A percentile compares a stretch with the other conserved stretches of the same genome.
These are phyloP conservation scores for Apiospora phragmitis DNA, from an alignment of 2,329 filamentous ascomycete genomes.

Conservation along the genomic window DNA sequence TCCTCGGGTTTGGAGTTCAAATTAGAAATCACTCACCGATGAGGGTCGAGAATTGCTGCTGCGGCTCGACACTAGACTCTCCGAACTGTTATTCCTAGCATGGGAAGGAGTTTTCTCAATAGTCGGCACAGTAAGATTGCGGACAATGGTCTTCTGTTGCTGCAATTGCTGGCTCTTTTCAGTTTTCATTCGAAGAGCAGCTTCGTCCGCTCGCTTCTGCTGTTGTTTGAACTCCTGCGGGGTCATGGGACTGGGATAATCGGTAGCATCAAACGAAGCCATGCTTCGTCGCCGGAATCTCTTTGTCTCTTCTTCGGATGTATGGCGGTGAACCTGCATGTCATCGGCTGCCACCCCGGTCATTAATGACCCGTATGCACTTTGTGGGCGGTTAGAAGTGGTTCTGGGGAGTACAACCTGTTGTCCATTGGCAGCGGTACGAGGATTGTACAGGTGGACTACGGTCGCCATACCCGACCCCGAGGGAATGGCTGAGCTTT, in stretches of 20 bases:
- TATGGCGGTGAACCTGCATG: conserved; percentile 59
- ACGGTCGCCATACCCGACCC: conserved; percentile 55
- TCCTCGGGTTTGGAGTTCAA: conserved; percentile 21
- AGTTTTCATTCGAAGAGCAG: conserved; percentile 32
- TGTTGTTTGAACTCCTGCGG: conserved; percentile 35
- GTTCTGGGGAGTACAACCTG: conserved; percentile 32
- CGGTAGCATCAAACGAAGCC: conserved; percentile 60
- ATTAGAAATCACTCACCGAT: conserved; percentile 57
- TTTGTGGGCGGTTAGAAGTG: conserved; percentile 45
- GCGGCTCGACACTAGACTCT: conserved; percentile 61
- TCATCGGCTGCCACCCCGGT: conserved; percentile 65
- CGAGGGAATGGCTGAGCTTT: conserved; percentile 46
- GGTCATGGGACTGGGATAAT: conserved; percentile 40
- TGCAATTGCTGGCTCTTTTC: conserved; percentile 16
- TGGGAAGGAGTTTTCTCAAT: conserved; percentile 33
- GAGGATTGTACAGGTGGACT: conserved; percentile 55
- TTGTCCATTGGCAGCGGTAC: conserved; percentile 36
- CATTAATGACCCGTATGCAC: conserved; percentile 46
- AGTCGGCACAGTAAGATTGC: conserved; percentile 36
- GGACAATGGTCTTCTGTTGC: conserved; percentile 38
- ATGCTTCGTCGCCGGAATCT: conserved; percentile 82
- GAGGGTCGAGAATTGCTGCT: conserved; percentile 61
- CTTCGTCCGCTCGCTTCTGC: conserved; percentile 20
- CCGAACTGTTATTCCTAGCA: conserved; percentile 59
- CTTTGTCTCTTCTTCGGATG: conserved; percentile 67